Evolutionary conservation across 345 rosid species (phyloP).

Genomic region (Hibiscus trionum): DNA sequence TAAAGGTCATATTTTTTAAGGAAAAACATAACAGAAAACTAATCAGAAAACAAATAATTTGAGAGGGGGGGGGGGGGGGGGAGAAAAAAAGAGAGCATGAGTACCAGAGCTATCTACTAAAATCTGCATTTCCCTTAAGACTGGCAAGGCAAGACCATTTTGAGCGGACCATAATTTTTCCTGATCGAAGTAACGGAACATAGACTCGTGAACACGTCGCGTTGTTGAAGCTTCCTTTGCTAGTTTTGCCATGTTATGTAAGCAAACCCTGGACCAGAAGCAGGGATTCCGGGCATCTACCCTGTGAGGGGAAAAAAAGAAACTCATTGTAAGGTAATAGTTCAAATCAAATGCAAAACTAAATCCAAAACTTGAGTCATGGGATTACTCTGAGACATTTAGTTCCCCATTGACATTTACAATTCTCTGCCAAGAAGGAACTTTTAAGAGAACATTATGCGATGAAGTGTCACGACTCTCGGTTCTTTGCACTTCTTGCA

Average conservation of each 20-base stretch:
- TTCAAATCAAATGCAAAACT: not conserved
- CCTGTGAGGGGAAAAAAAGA: slow-evolving; percentile 30
- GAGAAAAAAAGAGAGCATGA: not conserved
- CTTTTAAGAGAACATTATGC: slow-evolving; percentile 33
- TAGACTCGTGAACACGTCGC: slow-evolving; percentile 80
- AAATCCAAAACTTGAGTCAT: slow-evolving; percentile 13
- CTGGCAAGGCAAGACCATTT: slow-evolving; percentile 65
- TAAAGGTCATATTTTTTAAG: not conserved
- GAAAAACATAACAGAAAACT: slow-evolving; percentile 1
- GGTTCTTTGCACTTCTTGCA: slow-evolving; percentile 59
- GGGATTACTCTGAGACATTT: slow-evolving; percentile 54
- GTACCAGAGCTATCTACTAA: slow-evolving; percentile 78
- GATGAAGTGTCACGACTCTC: slow-evolving; percentile 48
- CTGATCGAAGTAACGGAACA: slow-evolving; percentile 77
- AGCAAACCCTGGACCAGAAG: slow-evolving; percentile 94
- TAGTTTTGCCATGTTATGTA: slow-evolving; percentile 86
- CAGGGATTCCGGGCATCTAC: slow-evolving; percentile 67
- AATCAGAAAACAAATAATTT: not conserved
- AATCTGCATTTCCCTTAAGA: slow-evolving; percentile 80
- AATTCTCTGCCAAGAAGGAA: slow-evolving; percentile 70
- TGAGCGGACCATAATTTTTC: slow-evolving; percentile 69
- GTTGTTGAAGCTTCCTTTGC: slow-evolving; percentile 90
- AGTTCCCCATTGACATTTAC: slow-evolving; percentile 76
- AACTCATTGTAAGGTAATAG: slow-evolving; percentile 6
- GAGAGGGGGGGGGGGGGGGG: not conserved